Evolutionary conservation across 2,329 filamentous ascomycete species (phyloP).

Genomic region (Pseudocercospora fuligena): DNA sequence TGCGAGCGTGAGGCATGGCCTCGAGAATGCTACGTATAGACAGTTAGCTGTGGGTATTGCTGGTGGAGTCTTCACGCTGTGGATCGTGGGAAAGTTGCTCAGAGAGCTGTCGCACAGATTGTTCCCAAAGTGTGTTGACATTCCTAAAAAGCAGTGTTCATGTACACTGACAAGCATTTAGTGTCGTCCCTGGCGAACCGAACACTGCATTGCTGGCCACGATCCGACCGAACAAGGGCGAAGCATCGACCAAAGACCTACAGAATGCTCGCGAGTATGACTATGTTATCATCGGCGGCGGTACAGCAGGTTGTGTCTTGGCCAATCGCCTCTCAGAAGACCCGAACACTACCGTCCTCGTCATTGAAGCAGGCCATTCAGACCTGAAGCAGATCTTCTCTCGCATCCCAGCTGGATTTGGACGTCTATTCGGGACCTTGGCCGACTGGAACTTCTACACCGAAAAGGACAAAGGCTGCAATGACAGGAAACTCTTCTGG

Average conservation of each 20-base stretch:
- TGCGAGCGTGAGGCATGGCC: slow-evolving; percentile 6
- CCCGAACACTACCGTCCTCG: slow-evolving; percentile 34
- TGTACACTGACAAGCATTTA: background rate
- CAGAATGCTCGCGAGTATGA: slow-evolving; percentile 31
- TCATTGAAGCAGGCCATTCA: slow-evolving; percentile 37
- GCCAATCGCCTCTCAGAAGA: slow-evolving; percentile 38
- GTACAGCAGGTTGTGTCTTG: slow-evolving; percentile 39
- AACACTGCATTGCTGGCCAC: slow-evolving; percentile 25
- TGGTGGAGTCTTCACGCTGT: slow-evolving; percentile 10
- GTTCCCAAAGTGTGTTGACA: slow-evolving; percentile 9
- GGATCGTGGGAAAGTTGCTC: slow-evolving; percentile 13
- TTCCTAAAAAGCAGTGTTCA: background rate
- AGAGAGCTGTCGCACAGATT: slow-evolving; percentile 15
- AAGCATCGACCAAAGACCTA: slow-evolving; percentile 16
- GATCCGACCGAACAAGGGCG: slow-evolving; percentile 13
- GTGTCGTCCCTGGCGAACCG: slow-evolving; percentile 25
- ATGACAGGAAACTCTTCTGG: slow-evolving; percentile 18
- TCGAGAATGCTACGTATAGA: slow-evolving; percentile 7
- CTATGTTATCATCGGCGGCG: slow-evolving; percentile 38
- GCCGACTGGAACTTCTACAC: slow-evolving; percentile 25
- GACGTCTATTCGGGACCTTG: slow-evolving; percentile 21
- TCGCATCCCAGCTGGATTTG: slow-evolving; percentile 25
- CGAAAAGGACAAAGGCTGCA: slow-evolving; percentile 20
- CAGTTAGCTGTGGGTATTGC: slow-evolving; percentile 11
- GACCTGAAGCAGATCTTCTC: slow-evolving; percentile 29